phyloP scores from a whole-genome alignment of 2,329 filamentous ascomycete genomes.

The Pseudocercospora musae region DNA sequence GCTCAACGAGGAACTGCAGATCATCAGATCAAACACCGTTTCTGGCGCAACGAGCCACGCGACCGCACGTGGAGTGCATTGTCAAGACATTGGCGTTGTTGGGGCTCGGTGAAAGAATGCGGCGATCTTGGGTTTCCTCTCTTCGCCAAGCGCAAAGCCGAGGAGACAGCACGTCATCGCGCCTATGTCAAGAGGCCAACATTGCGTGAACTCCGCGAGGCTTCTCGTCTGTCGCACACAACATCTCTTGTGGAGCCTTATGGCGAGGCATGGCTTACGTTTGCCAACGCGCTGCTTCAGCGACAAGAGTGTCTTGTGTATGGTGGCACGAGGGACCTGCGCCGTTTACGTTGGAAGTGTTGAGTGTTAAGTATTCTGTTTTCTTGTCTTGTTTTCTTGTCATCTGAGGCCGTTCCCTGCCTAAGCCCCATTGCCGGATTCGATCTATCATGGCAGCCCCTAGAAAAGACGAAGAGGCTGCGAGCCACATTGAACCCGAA shows the following conservation, averaged over 20 bases:
- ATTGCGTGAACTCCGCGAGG: neutral
- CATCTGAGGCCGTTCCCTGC: neutral
- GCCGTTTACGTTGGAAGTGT: constrained; percentile 5
- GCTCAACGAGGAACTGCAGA: neutral
- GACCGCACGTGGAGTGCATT: constrained; percentile 2
- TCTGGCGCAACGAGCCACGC: neutral
- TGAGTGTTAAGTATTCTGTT: constrained; percentile 6
- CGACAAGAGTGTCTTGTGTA: constrained; percentile 4
- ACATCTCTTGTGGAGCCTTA: constrained; percentile 16
- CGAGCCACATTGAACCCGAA: constrained; percentile 13
- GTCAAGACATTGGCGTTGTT: constrained; percentile 8
- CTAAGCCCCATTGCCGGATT: neutral
- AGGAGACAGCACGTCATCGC: constrained; percentile 1
- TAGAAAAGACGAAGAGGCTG: constrained; percentile 12
- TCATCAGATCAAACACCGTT: neutral
- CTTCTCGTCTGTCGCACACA: constrained; percentile 4
- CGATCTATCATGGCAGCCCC: constrained; percentile 10
- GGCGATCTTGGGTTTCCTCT: neutral
- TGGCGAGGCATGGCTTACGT: constrained; percentile 17
- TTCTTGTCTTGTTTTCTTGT: constrained; percentile 1
- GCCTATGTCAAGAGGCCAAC: constrained; percentile 1
- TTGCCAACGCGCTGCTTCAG: constrained; percentile 13
- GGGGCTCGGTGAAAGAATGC: neutral
- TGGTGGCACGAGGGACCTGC: constrained; percentile 5
- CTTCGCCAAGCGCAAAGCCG: constrained; percentile 6